Conservation (phyloP, 306 rosid species). For the Sicyos baderoa region DNA sequence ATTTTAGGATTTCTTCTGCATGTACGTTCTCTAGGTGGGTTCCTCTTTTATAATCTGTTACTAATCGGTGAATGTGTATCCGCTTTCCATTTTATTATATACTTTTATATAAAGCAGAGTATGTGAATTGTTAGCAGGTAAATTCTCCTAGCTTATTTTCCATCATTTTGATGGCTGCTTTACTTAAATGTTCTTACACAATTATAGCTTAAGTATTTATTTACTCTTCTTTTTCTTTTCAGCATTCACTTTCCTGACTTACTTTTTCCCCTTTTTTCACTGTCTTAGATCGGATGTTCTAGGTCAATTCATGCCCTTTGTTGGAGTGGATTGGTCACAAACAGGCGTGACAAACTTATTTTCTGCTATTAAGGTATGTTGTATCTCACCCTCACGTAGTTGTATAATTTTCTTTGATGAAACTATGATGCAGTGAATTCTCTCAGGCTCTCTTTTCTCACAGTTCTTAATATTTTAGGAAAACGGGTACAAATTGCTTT, state of each 20-base stretch:
- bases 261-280: slow-evolving; percentile 20
- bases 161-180: neutral
- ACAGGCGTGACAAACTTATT: slow-evolving; percentile 89
- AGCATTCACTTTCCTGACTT: neutral
- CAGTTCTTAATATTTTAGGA: slow-evolving; percentile 37
- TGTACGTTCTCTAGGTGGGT: neutral
- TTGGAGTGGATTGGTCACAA: slow-evolving; percentile 98
- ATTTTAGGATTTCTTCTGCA: slow-evolving; percentile 9
- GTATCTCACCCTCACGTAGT: slow-evolving; percentile 19
- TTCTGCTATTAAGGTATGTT: slow-evolving; percentile 89
- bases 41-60: neutral
- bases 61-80: neutral
- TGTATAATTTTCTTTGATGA: slow-evolving; percentile 14
- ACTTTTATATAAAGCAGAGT: neutral
- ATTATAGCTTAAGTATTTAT: too few relatives aligned
- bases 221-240: neutral
- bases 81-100: neutral
- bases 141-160: neutral
- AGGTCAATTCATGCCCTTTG: slow-evolving; percentile 99
- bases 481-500: slow-evolving; percentile 88
- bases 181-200: neutral
- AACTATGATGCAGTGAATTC: neutral
- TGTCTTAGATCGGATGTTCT: slow-evolving; percentile 81
- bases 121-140: neutral
- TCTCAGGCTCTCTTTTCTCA: neutral